These are phyloP conservation scores for Apiospora phragmitis DNA, from an alignment of 2,329 filamentous ascomycete species.

Conservation along the genomic window DNA sequence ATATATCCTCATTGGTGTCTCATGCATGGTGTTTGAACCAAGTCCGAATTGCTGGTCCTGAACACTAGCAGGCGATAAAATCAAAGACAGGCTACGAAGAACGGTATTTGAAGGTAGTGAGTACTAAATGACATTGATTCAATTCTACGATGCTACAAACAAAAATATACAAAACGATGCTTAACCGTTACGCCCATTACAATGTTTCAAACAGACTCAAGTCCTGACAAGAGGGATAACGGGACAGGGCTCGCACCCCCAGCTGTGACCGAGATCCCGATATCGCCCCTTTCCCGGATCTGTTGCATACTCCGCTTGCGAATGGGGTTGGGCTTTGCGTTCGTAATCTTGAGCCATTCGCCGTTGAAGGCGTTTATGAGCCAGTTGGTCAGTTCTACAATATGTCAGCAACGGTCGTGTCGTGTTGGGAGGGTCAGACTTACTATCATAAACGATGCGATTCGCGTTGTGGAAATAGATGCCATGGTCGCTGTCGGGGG, in stretches of 20 bases:
- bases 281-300: conserved; percentile 20
- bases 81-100: not conserved
- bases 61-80: not conserved
- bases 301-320: conserved; percentile 22
- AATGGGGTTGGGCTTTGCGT: conserved; percentile 45
- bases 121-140: no score
- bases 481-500: conserved; percentile 91
- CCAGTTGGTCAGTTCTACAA: conserved; percentile 78
- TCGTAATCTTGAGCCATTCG: conserved; percentile 72
- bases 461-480: conserved; percentile 96
- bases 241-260: not conserved
- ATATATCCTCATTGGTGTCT: not conserved
- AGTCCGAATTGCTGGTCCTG: not conserved
- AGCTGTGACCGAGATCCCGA: conserved; percentile 7
- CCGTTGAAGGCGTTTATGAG: conserved; percentile 97
- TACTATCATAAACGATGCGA: conserved; percentile 88
- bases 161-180: not conserved
- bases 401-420: conserved; percentile 31
- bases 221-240: not conserved
- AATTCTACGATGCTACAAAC: not conserved
- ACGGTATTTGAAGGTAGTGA: not conserved
- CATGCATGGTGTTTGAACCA: not conserved
- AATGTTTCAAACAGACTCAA: not conserved
- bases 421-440: conserved; percentile 41
- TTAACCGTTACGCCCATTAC: not conserved